A percentile compares a stretch with the other conserved stretches of the same genome.
phyloP scores from a whole-genome alignment of 495 filamentous ascomycete species.

The Aspergillus avenaceus region DNA sequence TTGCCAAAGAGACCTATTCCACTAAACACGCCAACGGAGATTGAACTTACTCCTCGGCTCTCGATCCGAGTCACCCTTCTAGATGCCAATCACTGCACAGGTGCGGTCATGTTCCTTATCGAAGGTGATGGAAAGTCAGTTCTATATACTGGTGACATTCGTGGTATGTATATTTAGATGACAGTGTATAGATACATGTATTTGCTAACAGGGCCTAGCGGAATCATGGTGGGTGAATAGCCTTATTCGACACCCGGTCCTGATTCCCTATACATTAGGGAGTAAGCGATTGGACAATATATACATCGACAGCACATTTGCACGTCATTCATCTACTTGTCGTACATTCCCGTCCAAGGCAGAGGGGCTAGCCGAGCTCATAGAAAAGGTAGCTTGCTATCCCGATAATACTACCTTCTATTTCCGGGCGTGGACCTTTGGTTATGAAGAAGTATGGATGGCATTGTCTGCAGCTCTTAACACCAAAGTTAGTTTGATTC shows the following conservation, averaged over 20 bases:
- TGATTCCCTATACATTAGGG: slow-evolving; percentile 72
- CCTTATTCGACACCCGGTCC: slow-evolving; percentile 62
- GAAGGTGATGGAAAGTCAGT: slow-evolving; percentile 72
- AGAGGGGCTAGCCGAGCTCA: slow-evolving; percentile 69
- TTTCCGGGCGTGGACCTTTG: slow-evolving; percentile 89
- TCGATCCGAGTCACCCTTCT: slow-evolving; percentile 77
- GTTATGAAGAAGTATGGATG: slow-evolving; percentile 89
- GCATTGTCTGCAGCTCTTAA: slow-evolving; percentile 67
- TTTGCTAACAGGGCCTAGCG: slow-evolving; percentile 29
- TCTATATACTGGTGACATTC: slow-evolving; percentile 90
- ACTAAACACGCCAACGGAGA: slow-evolving; percentile 70
- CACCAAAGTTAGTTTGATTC: slow-evolving; percentile 47
- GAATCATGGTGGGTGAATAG: slow-evolving; percentile 66
- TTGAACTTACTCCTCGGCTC: slow-evolving; percentile 67
- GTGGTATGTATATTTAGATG: slow-evolving; percentile 47
- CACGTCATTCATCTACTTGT: slow-evolving; percentile 40
- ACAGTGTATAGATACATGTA: not conserved
- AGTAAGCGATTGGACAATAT: slow-evolving; percentile 67
- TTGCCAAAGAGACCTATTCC: slow-evolving; percentile 69
- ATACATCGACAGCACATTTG: slow-evolving; percentile 86
- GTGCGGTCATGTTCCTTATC: slow-evolving; percentile 92
- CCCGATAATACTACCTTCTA: slow-evolving; percentile 76
- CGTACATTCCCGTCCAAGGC: slow-evolving; percentile 55
- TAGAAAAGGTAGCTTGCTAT: slow-evolving; percentile 64
- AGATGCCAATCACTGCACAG: slow-evolving; percentile 89